A percentile compares a stretch with the other conserved stretches of the same genome.
These are phyloP conservation scores for Allomyces javanicus DNA, from an alignment of 192 early-diverging fungal species.

Conservation along the genomic window DNA sequence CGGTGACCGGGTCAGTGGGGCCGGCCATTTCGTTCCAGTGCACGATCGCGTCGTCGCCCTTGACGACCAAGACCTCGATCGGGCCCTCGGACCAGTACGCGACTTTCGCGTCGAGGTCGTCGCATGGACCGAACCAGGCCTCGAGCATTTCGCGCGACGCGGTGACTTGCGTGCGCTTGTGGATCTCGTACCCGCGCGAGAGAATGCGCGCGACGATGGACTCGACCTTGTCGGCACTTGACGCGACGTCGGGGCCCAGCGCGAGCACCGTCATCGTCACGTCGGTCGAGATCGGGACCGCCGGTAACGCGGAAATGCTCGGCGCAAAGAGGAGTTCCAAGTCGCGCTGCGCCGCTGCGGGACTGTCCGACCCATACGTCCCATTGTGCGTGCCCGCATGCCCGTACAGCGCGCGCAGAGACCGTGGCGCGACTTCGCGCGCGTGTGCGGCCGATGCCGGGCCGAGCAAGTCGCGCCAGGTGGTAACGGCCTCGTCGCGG, in stretches of 20 bases:
- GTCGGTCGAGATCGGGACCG: neutral
- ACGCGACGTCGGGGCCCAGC: neutral
- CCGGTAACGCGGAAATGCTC: neutral
- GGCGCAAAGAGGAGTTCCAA: neutral
- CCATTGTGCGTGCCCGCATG: neutral
- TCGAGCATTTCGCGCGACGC: neutral
- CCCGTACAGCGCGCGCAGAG: neutral
- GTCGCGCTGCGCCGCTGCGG: neutral
- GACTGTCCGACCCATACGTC: neutral
- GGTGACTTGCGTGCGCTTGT: neutral
- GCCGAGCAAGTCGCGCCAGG: neutral
- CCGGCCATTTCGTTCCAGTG: conserved; percentile 34
- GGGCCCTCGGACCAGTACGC: conserved; percentile 10
- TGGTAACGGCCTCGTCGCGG: neutral
- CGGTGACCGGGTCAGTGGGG: conserved; percentile 10
- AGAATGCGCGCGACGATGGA: neutral
- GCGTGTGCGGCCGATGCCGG: neutral
- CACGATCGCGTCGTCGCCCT: conserved; percentile 24
- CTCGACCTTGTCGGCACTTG: neutral
- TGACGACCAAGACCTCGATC: conserved; percentile 22
- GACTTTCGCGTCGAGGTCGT: neutral
- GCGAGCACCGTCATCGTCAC: neutral
- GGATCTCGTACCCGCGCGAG: neutral
- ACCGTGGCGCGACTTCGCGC: neutral
- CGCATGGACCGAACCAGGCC: neutral